These are phyloP conservation scores for Sporobolomyces pararoseus DNA, from an alignment of 768 basidiomycete genomes.

Conservation along the genomic window DNA sequence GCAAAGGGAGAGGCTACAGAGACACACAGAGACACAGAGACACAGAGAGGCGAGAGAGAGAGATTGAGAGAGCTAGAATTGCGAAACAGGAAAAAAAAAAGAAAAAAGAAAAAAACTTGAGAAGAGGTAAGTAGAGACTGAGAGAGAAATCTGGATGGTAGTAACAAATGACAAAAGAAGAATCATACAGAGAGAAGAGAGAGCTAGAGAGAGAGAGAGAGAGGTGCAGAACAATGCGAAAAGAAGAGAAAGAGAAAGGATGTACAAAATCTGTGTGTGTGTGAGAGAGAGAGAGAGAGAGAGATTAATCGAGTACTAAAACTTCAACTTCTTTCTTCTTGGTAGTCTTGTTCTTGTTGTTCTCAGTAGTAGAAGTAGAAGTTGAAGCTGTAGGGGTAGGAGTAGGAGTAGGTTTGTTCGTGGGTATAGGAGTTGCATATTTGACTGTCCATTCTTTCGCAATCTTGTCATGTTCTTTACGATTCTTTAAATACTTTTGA, in stretches of 20 bases:
- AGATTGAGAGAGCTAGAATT: slow-evolving; percentile 1
- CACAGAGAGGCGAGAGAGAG: background rate
- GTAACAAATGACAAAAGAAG: too few relatives aligned
- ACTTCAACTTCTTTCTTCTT: slow-evolving; percentile 37
- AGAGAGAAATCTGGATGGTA: too few relatives aligned
- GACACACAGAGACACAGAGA: background rate
- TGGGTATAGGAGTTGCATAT: slow-evolving; percentile 16
- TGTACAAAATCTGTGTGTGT: background rate
- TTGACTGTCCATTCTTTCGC: slow-evolving; percentile 37
- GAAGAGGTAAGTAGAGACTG: background rate
- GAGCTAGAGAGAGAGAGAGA: background rate
- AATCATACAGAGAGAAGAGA: too few relatives aligned
- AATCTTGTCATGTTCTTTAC: slow-evolving; percentile 35
- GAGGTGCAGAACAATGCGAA: background rate
- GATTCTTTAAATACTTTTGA: slow-evolving; percentile 31
- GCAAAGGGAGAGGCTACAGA: background rate
- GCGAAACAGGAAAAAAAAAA: too few relatives aligned
- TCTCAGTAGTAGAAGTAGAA: too few relatives aligned
- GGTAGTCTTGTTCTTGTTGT: background rate
- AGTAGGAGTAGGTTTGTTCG: background rate
- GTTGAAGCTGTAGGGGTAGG: background rate
- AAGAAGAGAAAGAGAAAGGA: background rate
- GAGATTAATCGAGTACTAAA: slow-evolving; percentile 24
- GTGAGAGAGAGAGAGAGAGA: background rate
- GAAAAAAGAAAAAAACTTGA: background rate